A percentile compares a stretch with the other conserved stretches of the same genome.
Conservation (phyloP, 192 early-diverging fungal genomes). For the Dissophora ornata region DNA sequence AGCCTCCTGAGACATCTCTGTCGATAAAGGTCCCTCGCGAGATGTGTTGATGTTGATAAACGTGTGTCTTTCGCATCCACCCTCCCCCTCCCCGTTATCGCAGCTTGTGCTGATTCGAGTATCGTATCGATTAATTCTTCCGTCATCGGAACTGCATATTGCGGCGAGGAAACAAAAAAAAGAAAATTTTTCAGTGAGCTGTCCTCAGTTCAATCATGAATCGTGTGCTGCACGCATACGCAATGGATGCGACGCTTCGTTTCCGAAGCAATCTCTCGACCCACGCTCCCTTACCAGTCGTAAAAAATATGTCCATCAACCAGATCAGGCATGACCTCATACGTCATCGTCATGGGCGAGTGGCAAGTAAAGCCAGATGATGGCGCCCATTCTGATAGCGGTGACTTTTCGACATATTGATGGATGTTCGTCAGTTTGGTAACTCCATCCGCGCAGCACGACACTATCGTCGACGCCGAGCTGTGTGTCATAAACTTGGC, state of each 20-base stretch:
- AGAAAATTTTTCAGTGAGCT: neutral
- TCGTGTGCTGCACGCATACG: too few species aligned
- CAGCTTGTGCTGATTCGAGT: conserved; percentile 55
- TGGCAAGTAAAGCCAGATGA: conserved; percentile 56
- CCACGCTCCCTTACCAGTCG: conserved; percentile 31
- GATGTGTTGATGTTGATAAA: conserved; percentile 54
- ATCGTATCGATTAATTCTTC: conserved; percentile 59
- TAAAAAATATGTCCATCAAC: conserved; percentile 58
- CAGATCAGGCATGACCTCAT: conserved; percentile 63
- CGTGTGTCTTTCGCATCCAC: conserved; percentile 44
- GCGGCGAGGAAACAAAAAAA: neutral
- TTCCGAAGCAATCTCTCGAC: neutral
- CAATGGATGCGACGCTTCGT: too few species aligned
- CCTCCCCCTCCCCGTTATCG: conserved; percentile 12
- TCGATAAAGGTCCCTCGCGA: neutral
- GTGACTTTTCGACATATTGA: conserved; percentile 26
- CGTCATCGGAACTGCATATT: conserved; percentile 57
- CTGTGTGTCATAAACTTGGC: conserved; percentile 73
- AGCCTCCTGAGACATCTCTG: neutral
- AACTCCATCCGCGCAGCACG: conserved; percentile 70
- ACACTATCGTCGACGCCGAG: conserved; percentile 66
- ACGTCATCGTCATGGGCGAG: conserved; percentile 37
- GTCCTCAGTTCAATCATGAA: too few species aligned
- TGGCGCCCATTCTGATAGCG: conserved; percentile 27
- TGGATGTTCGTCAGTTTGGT: conserved; percentile 67